Base-by-base conservation (phyloP, 2,329 filamentous ascomycete species). In the Xylariomycetidae sp. region DNA sequence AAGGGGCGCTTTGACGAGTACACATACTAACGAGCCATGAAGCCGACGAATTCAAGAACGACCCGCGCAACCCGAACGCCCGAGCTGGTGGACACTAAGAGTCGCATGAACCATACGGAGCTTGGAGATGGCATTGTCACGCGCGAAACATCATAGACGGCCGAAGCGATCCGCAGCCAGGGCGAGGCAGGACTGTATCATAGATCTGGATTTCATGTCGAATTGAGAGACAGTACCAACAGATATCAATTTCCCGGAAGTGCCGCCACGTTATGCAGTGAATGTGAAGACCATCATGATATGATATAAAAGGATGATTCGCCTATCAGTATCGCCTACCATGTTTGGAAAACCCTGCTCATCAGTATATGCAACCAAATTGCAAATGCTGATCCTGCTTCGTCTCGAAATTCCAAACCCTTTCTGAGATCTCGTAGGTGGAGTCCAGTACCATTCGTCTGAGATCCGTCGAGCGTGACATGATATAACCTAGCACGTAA, bases 21-120 rank as follows among this genome's bases (percentile, higher is more conserved):
- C 48, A 29, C 8, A 23, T 8, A 23, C n/a, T 23, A 23, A 23
- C 20, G 20, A 8, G 20, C n/a, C n/a, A 23, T 31, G 45, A 53
- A 97, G 90, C 80, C 72, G 86, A 85, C 54, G 88, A 97, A 72
- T 96, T 78, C 80, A 94, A 89, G 82, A 94, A 95, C 74, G 90
- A 97, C 69, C 88, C 89, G 50, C 82, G 89, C 66, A 96, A 96
- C 78, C 81, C 80, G 49, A 70, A 72, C 53, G 65, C 63, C 50
- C 74, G 69, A 62, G 49, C 59, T 36, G 59, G 56, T 29, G 56
- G 54, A 36, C 70, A 75, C 59, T 75, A 72, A 54, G 40, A 28
- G 26, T 17, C 29, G 15, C 22, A 33, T 28, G 31, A 32, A 31
- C 13, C 15, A 37, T 13, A 27, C 27, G 15, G 30, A 27, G 36